Percentiles rank a stretch among this genome's conserved stretches.
phyloP scores from a whole-genome alignment of 352 stramenopile species.

The Globisporangium splendens region DNA sequence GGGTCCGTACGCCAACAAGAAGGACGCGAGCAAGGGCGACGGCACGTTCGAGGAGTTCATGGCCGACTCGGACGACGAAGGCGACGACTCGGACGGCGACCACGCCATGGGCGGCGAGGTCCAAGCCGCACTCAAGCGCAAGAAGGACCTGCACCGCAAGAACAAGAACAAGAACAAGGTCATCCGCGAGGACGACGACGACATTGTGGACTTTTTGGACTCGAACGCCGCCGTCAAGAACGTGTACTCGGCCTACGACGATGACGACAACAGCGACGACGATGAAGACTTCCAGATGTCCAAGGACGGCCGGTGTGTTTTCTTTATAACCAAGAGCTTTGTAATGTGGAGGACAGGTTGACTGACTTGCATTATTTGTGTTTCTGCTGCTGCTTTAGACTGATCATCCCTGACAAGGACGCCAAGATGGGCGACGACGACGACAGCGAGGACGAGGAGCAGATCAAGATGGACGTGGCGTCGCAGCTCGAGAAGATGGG shows the following conservation, averaged over 20 bases:
- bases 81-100: slow-evolving; percentile 65
- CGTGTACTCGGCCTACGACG: slow-evolving; percentile 53
- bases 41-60: slow-evolving; percentile 77
- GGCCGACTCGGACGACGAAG: slow-evolving; percentile 79
- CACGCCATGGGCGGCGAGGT: slow-evolving; percentile 67
- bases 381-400: slow-evolving; percentile 18
- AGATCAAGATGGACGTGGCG: slow-evolving; percentile 82
- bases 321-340: slow-evolving; percentile 16
- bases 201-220: slow-evolving; percentile 93
- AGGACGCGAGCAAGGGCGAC: slow-evolving; percentile 15
- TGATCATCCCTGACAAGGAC: slow-evolving; percentile 77
- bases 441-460: slow-evolving; percentile 67
- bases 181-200: slow-evolving; percentile 77
- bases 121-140: slow-evolving; percentile 71
- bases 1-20: slow-evolving; percentile 46
- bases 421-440: slow-evolving; percentile 44
- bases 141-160: slow-evolving; percentile 62
- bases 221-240: slow-evolving; percentile 88
- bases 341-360: neutral
- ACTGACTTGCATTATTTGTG: slow-evolving; percentile 8
- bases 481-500: slow-evolving; percentile 82
- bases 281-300: slow-evolving; percentile 88
- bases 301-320: slow-evolving; percentile 87
- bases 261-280: slow-evolving; percentile 62
- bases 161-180: slow-evolving; percentile 60